Conservation (phyloP, 768 basidiomycete species). For the Tylopilus felleus region DNA sequence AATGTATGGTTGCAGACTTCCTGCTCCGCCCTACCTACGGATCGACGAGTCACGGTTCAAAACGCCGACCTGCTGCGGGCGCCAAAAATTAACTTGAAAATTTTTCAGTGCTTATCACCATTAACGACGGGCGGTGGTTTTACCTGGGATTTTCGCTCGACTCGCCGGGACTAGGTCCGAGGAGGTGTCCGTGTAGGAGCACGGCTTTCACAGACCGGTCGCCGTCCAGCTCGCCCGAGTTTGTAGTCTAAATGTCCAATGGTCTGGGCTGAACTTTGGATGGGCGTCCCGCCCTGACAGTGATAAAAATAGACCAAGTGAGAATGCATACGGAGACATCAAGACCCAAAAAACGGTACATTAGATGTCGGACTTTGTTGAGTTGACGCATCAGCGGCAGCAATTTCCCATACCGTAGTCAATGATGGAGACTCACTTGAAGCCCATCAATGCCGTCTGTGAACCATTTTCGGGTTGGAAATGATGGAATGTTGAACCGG, state of each 20-base stretch:
- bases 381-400: slow-evolving; percentile 18
- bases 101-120: slow-evolving; percentile 3
- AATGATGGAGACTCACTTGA: slow-evolving; percentile 6
- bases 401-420: slow-evolving; percentile 17
- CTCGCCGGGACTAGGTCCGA: slow-evolving; percentile 20
- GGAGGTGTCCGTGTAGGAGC: slow-evolving; percentile 5
- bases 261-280: not conserved
- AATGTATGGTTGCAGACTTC: not conserved
- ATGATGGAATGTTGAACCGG: slow-evolving; percentile 3
- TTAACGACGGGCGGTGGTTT: slow-evolving; percentile 7
- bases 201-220: slow-evolving; percentile 8
- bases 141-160: slow-evolving; percentile 10
- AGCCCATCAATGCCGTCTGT: slow-evolving; percentile 3
- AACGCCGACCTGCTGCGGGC: slow-evolving; percentile 18
- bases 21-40: slow-evolving; percentile 13
- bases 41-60: slow-evolving; percentile 14
- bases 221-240: slow-evolving; percentile 9
- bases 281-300: not conserved
- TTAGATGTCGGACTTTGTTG: slow-evolving; percentile 23
- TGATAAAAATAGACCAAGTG: slow-evolving; percentile 23
- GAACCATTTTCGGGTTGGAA: slow-evolving; percentile 7
- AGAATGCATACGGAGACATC: slow-evolving; percentile 19
- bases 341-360: slow-evolving; percentile 4
- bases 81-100: slow-evolving; percentile 11
- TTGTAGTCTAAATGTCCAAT: slow-evolving; percentile 4